Evolutionary conservation across 257 asterid species (phyloP), one percentile per base, ranked within the genome.

Genomic region (Oldenlandia corymbosa): DNA sequence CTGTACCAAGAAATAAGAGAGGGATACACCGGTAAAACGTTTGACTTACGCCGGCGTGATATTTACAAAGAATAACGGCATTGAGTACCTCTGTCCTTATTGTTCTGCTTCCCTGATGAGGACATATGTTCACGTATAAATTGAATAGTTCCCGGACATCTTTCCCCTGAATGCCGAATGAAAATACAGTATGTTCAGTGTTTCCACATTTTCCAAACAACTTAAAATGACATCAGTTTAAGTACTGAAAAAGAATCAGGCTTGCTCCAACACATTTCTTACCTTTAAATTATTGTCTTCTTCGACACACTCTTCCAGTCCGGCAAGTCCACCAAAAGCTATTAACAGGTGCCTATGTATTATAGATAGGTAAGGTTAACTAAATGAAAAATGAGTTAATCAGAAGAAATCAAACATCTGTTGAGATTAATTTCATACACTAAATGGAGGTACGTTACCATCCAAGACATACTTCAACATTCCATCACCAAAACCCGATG

Each of bases 311-410:
- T 93, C 99, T 68, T 93, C 99, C 80, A 93, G 70, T 56, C 99
- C 97, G 36, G 99, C 96, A 36, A 93, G 96, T 57, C 99, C 99
- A 71, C 99, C 99, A 64, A 93, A 93, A 75, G 97, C 94, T 71
- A 90, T 90, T 77, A 93, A 76, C 46, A 93, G 88, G 84, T 93
- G 97, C 87, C 93, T 87, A 76, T 53, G 68, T 47, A 36, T 43
- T 31, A 21, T 23, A 17, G 9, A 45, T 32, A 8, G 36, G 18
- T 31, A 12, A 13, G 26, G 31, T 69, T 27, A 34, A 39, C 20
- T 48, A 1, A 41, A n/a, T 28, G 26, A 27, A n/a, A n/a, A 2
- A 2, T 13, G 24, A 37, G 28, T 49, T 17, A 60, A 8, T 23
- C 23, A 12, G 20, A 7, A 60, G 39, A 23, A 14, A 20, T 32